These are phyloP conservation scores for Carex littledalei DNA, from an alignment of 176 grass and related monocot species.

Conservation along the genomic window DNA sequence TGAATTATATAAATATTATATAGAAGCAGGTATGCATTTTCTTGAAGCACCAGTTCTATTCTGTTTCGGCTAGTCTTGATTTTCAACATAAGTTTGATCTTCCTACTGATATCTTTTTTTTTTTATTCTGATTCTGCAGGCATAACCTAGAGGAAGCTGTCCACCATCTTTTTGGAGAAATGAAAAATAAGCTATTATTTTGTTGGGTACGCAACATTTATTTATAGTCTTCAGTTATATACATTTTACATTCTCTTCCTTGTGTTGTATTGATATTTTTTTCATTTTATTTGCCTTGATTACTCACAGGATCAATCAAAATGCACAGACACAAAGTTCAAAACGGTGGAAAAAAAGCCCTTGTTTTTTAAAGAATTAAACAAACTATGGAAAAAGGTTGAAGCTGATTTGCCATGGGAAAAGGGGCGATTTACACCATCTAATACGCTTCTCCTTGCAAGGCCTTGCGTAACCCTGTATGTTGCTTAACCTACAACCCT, in stretches of 20 bases:
- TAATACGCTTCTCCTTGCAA: constrained; percentile 87
- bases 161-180: constrained; percentile 49
- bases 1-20: background rate
- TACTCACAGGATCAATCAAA: constrained; percentile 57
- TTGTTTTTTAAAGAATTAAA: constrained; percentile 65
- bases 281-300: constrained; percentile 6
- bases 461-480: constrained; percentile 71
- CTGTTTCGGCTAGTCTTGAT: background rate
- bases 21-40: background rate
- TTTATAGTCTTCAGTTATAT: background rate
- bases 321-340: constrained; percentile 61
- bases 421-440: constrained; percentile 50
- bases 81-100: background rate
- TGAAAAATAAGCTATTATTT: constrained; percentile 57
- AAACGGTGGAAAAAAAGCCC: constrained; percentile 66
- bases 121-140: constrained; percentile 36
- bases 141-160: constrained; percentile 53
- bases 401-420: constrained; percentile 62
- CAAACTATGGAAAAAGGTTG: constrained; percentile 72
- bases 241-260: background rate
- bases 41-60: background rate
- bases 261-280: constrained; percentile 15
- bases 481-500: background rate
- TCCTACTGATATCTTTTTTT: background rate
- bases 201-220: constrained; percentile 59